Conservation (phyloP, 441 rosid species). For the Croton laevigatus region DNA sequence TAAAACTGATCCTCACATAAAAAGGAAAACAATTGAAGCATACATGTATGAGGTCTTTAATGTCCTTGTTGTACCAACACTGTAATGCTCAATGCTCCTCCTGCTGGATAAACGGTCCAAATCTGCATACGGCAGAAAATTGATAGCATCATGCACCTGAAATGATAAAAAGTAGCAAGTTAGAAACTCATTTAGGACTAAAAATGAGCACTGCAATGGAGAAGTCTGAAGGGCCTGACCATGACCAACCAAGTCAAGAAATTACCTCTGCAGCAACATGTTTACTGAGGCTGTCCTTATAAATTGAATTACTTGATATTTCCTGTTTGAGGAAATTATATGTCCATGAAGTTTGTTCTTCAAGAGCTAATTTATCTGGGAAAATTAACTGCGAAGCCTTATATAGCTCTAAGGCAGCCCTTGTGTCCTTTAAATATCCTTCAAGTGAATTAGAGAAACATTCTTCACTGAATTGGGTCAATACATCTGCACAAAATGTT, state of each 20-base stretch:
- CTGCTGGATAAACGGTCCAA: constrained; percentile 55
- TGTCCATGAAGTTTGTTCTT: constrained; percentile 52
- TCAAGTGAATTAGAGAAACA: constrained; percentile 46
- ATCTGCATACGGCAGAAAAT: constrained; percentile 45
- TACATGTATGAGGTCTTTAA: constrained; percentile 67
- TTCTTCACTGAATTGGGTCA: constrained; percentile 46
- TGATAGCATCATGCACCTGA: constrained; percentile 63
- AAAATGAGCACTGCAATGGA: constrained; percentile 3
- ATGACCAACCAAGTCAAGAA: constrained; percentile 11
- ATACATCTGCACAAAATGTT: constrained; percentile 41
- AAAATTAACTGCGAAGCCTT: constrained; percentile 57
- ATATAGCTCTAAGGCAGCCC: constrained; percentile 55
- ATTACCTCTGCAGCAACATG: constrained; percentile 41
- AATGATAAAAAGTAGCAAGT: constrained; percentile 21
- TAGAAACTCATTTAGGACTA: neutral
- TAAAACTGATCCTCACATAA: no score
- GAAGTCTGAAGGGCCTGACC: neutral
- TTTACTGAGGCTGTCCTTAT: constrained; percentile 27
- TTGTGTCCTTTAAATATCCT: constrained; percentile 51
- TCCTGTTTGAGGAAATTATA: constrained; percentile 43
- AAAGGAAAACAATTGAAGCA: neutral
- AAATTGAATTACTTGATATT: constrained; percentile 32
- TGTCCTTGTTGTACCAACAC: constrained; percentile 37
- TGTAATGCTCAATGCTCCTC: constrained; percentile 49
- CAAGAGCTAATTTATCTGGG: constrained; percentile 51